These are phyloP conservation scores for Gremmenia infestans DNA, from an alignment of 2,329 filamentous ascomycete species.

Conservation along the genomic window DNA sequence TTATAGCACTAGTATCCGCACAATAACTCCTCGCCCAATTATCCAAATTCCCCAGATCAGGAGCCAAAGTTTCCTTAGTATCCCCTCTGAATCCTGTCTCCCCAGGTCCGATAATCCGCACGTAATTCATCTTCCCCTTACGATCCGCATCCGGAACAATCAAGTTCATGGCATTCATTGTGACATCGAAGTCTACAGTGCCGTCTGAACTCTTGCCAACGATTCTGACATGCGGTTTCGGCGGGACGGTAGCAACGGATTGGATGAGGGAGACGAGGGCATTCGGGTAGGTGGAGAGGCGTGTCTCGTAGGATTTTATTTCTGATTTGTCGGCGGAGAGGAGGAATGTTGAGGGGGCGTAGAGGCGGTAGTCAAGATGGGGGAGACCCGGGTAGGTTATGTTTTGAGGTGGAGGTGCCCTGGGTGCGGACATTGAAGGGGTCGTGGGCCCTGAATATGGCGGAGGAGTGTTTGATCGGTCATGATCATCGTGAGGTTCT, in stretches of 20 bases:
- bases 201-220: conserved; percentile 37
- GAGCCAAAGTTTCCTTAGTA: conserved; percentile 12
- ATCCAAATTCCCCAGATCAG: conserved; percentile 16
- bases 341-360: conserved; percentile 47
- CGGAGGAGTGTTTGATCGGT: conserved; percentile 22
- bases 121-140: conserved; percentile 44
- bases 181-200: conserved; percentile 48
- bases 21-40: conserved; percentile 24
- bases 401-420: conserved; percentile 6
- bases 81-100: conserved; percentile 46
- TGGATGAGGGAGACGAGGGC: conserved; percentile 45
- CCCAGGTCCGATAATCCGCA: conserved; percentile 44
- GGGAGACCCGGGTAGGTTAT: conserved; percentile 22
- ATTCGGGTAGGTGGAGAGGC: conserved; percentile 42
- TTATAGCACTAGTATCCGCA: conserved; percentile 19
- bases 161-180: conserved; percentile 50
- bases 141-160: conserved; percentile 43
- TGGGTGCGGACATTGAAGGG: conserved; percentile 3
- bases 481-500: conserved; percentile 13
- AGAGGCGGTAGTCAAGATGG: conserved; percentile 31
- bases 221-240: conserved; percentile 49
- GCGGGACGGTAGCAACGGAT: conserved; percentile 46
- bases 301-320: conserved; percentile 43
- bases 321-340: conserved; percentile 45
- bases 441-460: conserved; percentile 25